Evolutionary conservation across 805 yeast genomes (phyloP).

Genomic region (Candida endomychidarum): DNA sequence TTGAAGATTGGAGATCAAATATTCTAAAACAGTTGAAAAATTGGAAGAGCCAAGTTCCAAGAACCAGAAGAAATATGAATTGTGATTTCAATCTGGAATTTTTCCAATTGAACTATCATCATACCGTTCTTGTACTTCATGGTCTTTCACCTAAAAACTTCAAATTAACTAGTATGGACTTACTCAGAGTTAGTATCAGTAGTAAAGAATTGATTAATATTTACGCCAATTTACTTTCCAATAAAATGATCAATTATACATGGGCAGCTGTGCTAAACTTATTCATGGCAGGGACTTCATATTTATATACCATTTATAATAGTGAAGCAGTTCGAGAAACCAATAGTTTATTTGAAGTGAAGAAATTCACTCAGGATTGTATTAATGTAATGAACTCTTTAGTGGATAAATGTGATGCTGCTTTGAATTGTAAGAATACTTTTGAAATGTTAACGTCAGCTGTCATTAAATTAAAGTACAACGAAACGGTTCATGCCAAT

Average conservation of each 20-base stretch:
- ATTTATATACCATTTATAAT: conserved; percentile 72
- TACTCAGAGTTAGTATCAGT: conserved; percentile 56
- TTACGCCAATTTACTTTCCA: conserved; percentile 57
- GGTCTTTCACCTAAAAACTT: conserved; percentile 76
- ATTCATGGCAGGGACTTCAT: conserved; percentile 87
- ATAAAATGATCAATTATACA: conserved; percentile 70
- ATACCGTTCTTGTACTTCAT: conserved; percentile 66
- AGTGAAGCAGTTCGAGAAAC: conserved; percentile 52
- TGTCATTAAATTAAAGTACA: conserved; percentile 57
- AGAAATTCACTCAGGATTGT: conserved; percentile 53
- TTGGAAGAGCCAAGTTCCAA: conserved; percentile 65
- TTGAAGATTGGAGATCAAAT: conserved; percentile 63
- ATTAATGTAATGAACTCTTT: conserved; percentile 59
- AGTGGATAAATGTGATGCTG: conserved; percentile 75
- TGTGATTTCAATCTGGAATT: conserved; percentile 72
- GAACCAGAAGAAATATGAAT: conserved; percentile 58
- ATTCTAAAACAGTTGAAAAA: conserved; percentile 51
- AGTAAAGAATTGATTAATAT: conserved; percentile 65
- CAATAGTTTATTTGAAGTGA: conserved; percentile 44
- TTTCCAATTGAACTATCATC: conserved; percentile 74
- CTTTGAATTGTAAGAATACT: conserved; percentile 66
- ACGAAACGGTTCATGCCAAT: conserved; percentile 29
- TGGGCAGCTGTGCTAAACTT: conserved; percentile 93
- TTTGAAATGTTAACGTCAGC: conserved; percentile 73
- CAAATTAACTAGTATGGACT: conserved; percentile 52